Evolutionary conservation across 148 eudicot genomes (phyloP).

Genomic region (Rhododendron williamsianum): DNA sequence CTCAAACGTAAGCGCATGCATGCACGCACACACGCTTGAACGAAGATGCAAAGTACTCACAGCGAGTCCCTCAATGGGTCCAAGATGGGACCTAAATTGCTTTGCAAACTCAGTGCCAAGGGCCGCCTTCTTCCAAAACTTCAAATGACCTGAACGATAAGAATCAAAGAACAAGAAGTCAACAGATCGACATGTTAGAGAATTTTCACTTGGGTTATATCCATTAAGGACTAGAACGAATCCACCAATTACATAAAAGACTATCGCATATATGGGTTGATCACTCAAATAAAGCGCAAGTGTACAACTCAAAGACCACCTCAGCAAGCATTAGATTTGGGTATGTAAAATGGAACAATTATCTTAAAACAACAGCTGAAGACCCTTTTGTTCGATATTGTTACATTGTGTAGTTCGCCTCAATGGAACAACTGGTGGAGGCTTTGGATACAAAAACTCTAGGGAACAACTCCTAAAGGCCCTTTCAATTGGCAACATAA

Average conservation of each 20-base stretch:
- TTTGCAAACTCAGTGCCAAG: conserved; percentile 94
- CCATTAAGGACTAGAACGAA: not conserved
- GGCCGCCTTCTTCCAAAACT: conserved; percentile 97
- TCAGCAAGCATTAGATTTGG: not conserved
- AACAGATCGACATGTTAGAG: not conserved
- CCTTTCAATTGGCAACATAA: not conserved
- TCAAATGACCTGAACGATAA: conserved; percentile 66
- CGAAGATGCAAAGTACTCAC: conserved; percentile 48
- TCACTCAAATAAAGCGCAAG: not conserved
- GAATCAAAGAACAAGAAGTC: conserved; percentile 4
- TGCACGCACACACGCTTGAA: not conserved
- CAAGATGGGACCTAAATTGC: conserved; percentile 94
- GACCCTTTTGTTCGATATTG: not conserved
- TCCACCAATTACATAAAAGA: not conserved
- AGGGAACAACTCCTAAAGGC: not conserved
- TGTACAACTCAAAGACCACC: not conserved
- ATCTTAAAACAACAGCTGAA: too few species aligned
- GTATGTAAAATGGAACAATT: not conserved
- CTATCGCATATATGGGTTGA: not conserved
- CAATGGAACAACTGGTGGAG: not conserved
- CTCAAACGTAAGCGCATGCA: conserved; percentile 9
- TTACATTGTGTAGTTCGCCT: not conserved
- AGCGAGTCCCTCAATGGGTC: conserved; percentile 93
- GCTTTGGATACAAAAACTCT: not conserved
- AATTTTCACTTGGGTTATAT: not conserved